Evolutionary conservation across 768 basidiomycete genomes (phyloP), one percentile per base, ranked within the genome.

Genomic region (Rossbeevera mucosa): DNA sequence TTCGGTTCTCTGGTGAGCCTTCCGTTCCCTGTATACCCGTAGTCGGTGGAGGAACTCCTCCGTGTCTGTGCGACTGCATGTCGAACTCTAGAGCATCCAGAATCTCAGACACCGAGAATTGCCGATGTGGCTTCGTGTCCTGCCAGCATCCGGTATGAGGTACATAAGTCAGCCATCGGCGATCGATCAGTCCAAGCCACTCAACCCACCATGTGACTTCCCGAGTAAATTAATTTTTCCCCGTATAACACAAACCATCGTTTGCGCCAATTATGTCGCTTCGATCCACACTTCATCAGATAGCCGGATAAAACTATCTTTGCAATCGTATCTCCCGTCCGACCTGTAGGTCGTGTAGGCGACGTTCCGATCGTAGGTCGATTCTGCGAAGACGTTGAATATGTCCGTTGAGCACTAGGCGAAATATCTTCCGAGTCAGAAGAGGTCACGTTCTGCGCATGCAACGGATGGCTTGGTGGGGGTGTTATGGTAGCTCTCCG

Each of bases 221-320:
- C 83, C 9, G 84, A 86, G 73, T 99, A 99, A 30, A 91, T 73
- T 48, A 99, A 72, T 64, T 85, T 88, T 62, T 93, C 91, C 33
- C 85, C 84, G 33, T 86, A 92, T n/a, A 99, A 74, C 31, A 91
- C 85, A 62, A 99, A 98, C 95, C 94, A 98, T 25, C 96, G 75
- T 71, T 99, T 98, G 51, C 93, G 80, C 96, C 96, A 99, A 59
- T 83, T 91, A 61, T 89, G 86, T 64, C 95, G 81, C 59, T 94
- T 92, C 41, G 86, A 86, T 24, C 92, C 94, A 68, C 92, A 94
- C 65, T 98, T 98, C 89, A 94, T 93, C 55, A 99, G 75, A 69
- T 98, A 99, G 2, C 94, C 93, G 18, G 84, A 83, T 4, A 95
- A 66, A 33, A 99, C 85, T 33, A 85, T 75, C 72, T 94, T 94